Evolutionary conservation across 2,329 filamentous ascomycete genomes (phyloP), one percentile per base, ranked within the genome.

Genomic region (Talaromyces funiculosus): DNA sequence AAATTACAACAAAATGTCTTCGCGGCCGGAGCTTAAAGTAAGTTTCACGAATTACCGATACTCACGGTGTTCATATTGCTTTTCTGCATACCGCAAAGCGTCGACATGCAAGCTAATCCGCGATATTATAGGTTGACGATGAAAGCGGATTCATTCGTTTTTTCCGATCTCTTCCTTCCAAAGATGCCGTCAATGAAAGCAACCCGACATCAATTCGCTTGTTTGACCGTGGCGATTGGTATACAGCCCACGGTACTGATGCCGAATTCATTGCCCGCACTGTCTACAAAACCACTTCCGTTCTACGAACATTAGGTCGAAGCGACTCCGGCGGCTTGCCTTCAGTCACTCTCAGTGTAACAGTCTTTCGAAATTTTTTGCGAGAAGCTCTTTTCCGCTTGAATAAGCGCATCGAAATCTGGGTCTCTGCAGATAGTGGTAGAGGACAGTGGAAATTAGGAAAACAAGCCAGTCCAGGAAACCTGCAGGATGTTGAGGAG

Each of bases 281-380:
- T n/a, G 89, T 97, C 62, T 99, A 99, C 83, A 96, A 96, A 78
- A 97, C 94, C 4, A 97, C 92, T 1, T 96, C 94, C 0, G 94
- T 99, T 16, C 84, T 99, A 22, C 87, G 93, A 67, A 92, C 94
- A 68, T 84, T 99, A 22, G 94, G 94, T 63, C 86, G 88, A 68
- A 90, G 85, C 74, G 89, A 92, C 71, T 86, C 90, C 62, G 90
- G 88, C n/a, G 91, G 89, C 12, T 83, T 99, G 1, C 86, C 92
- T 5, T 99, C 94, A 2, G 94, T 99, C 42, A 97, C 94, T 1
- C 91, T 99, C 86, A 94, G 92, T 54, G 82, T 92, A 61, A 97
- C 93, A 2, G 94, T 97, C 3, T 99, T 94, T 76, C 89, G 92
- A 57, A 96, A 95, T 68, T 97, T 99, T 72, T 85, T 99, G 7